Conservation (phyloP, 2,329 filamentous ascomycete species). For the Alternaria triticina region DNA sequence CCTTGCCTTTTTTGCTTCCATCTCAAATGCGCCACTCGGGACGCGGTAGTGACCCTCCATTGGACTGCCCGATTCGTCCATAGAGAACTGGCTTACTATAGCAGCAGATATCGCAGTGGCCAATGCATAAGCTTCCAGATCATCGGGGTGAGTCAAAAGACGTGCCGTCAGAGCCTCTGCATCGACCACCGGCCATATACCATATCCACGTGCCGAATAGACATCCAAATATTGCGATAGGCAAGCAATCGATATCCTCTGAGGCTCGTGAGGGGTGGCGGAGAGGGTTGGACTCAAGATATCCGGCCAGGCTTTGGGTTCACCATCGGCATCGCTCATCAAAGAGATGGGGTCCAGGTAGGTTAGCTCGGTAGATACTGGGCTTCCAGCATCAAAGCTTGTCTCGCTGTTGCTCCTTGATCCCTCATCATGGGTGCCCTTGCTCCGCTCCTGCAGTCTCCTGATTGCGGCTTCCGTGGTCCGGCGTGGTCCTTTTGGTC, state of each 20-base stretch:
- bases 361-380: constrained; percentile 34
- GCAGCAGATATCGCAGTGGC: constrained; percentile 44
- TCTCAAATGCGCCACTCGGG: constrained; percentile 37
- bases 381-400: constrained; percentile 41
- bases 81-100: constrained; percentile 44
- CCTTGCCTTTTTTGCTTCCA: constrained; percentile 38
- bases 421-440: constrained; percentile 26
- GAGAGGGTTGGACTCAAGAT: constrained; percentile 25
- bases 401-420: constrained; percentile 43
- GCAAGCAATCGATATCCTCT: constrained; percentile 40
- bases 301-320: constrained; percentile 36
- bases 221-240: constrained; percentile 43
- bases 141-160: constrained; percentile 40
- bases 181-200: constrained; percentile 46
- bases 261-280: constrained; percentile 18
- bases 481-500: constrained; percentile 44
- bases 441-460: constrained; percentile 41
- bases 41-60: constrained; percentile 42
- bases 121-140: constrained; percentile 41
- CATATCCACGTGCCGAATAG: constrained; percentile 39
- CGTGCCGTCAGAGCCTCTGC: constrained; percentile 40
- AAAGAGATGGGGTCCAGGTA: constrained; percentile 31
- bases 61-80: constrained; percentile 40
- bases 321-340: constrained; percentile 24
- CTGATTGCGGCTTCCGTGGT: constrained; percentile 45